Conservation (phyloP, 805 yeast species). For the Suhomyces vadensis region DNA sequence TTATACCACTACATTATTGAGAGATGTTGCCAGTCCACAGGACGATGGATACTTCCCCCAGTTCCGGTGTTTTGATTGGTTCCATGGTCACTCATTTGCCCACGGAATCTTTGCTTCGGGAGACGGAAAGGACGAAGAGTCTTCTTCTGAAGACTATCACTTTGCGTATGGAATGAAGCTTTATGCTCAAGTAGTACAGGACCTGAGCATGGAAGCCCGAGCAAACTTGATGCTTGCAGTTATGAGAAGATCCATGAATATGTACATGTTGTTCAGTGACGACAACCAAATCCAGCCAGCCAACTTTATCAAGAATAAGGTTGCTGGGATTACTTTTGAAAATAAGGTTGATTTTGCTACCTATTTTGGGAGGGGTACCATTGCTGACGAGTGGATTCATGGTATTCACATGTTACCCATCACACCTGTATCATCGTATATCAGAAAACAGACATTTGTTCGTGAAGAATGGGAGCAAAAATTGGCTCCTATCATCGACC, state of each 20-base stretch:
- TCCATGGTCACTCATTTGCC: conserved; percentile 77
- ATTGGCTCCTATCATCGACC: conserved; percentile 44
- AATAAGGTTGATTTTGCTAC: conserved; percentile 74
- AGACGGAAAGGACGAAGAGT: conserved; percentile 78
- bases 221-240: conserved; percentile 64
- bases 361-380: conserved; percentile 66
- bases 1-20: conserved; percentile 59
- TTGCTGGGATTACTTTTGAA: conserved; percentile 72
- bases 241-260: conserved; percentile 52
- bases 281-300: conserved; percentile 59
- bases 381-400: conserved; percentile 63
- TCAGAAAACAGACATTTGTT: conserved; percentile 55
- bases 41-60: conserved; percentile 63
- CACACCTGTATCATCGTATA: conserved; percentile 64
- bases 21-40: conserved; percentile 67
- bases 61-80: conserved; percentile 72
- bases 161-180: conserved; percentile 67
- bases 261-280: conserved; percentile 55
- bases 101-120: conserved; percentile 69
- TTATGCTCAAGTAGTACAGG: conserved; percentile 59
- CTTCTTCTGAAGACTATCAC: conserved; percentile 73
- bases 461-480: conserved; percentile 63
- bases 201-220: conserved; percentile 51
- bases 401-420: conserved; percentile 79
- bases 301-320: conserved; percentile 59